These are phyloP conservation scores for Aschersonia sp. DNA, from an alignment of 2,329 filamentous ascomycete species.

Conservation along the genomic window DNA sequence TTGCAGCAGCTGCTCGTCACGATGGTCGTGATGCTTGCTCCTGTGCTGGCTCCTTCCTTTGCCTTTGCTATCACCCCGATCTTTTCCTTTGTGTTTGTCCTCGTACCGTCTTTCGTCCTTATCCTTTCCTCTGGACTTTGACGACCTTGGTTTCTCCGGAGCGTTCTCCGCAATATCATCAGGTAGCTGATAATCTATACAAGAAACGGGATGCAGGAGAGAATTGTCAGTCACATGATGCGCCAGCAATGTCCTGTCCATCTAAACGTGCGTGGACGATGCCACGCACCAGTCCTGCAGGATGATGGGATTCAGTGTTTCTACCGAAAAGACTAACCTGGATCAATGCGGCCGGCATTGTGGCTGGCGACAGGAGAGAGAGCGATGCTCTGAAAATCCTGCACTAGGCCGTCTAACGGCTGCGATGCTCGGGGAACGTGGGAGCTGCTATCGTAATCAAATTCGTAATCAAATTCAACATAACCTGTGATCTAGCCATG, in stretches of 20 bases:
- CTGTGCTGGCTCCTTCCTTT: neutral
- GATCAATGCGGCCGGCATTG: neutral
- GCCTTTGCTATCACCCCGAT: neutral
- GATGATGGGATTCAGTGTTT: neutral
- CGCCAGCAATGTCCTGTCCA: neutral
- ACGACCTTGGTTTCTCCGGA: neutral
- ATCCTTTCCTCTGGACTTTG: neutral
- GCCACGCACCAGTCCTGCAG: neutral
- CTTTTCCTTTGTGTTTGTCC: neutral
- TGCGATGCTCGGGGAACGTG: conserved; percentile 1
- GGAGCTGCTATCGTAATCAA: neutral
- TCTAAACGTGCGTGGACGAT: neutral
- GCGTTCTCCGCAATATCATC: neutral
- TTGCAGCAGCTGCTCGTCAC: neutral
- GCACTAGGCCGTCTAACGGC: neutral
- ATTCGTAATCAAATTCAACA: conserved; percentile 1
- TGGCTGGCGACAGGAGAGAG: conserved; percentile 1
- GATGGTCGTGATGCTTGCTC: neutral
- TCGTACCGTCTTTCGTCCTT: neutral
- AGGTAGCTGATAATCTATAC: neutral
- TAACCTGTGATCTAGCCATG: conserved; percentile 1
- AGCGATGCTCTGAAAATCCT: neutral
- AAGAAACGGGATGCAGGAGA: neutral
- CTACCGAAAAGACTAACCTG: conserved; percentile 1
- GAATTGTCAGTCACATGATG: neutral